Conservation (phyloP, 2,329 filamentous ascomycete genomes). For the Neonectria faginata region DNA sequence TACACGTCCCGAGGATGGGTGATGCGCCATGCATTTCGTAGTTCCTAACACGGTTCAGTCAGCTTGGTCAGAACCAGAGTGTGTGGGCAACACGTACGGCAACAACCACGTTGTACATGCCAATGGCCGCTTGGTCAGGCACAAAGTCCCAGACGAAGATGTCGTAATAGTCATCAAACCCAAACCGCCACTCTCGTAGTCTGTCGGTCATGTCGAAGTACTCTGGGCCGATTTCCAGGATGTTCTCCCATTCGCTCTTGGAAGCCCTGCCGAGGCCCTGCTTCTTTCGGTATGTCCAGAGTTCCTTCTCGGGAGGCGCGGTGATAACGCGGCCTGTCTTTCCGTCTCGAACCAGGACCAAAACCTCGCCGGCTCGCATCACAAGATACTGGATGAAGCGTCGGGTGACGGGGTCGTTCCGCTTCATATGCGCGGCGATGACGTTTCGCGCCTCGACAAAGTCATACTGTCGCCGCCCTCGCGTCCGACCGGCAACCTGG, state of each 20-base stretch:
- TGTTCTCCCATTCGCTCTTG: constrained; percentile 43
- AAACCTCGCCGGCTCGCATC: constrained; percentile 43
- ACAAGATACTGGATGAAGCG: constrained; percentile 46
- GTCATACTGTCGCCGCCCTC: constrained; percentile 40
- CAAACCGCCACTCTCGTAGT: constrained; percentile 44
- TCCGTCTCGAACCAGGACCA: constrained; percentile 46
- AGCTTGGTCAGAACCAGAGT: neutral
- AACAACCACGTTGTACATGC: constrained; percentile 38
- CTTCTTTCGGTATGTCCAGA: constrained; percentile 45
- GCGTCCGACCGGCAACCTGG: constrained; percentile 38
- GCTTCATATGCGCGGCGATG: constrained; percentile 46
- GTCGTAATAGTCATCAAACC: constrained; percentile 47
- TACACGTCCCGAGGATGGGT: constrained; percentile 39
- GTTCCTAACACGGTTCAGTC: constrained; percentile 33
- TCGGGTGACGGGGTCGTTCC: constrained; percentile 43
- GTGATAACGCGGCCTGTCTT: constrained; percentile 47
- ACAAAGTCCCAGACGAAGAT: constrained; percentile 47
- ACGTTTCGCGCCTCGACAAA: constrained; percentile 46
- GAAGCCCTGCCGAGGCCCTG: constrained; percentile 43
- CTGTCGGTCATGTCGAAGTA: constrained; percentile 43
- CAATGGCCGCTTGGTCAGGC: constrained; percentile 30
- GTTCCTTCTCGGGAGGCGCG: constrained; percentile 39
- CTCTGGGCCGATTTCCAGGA: constrained; percentile 39
- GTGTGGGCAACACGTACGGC: constrained; percentile 16
- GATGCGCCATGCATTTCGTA: constrained; percentile 45